Evolutionary conservation across 805 yeast species (phyloP).

Genomic region (Alloascoidea africana): DNA sequence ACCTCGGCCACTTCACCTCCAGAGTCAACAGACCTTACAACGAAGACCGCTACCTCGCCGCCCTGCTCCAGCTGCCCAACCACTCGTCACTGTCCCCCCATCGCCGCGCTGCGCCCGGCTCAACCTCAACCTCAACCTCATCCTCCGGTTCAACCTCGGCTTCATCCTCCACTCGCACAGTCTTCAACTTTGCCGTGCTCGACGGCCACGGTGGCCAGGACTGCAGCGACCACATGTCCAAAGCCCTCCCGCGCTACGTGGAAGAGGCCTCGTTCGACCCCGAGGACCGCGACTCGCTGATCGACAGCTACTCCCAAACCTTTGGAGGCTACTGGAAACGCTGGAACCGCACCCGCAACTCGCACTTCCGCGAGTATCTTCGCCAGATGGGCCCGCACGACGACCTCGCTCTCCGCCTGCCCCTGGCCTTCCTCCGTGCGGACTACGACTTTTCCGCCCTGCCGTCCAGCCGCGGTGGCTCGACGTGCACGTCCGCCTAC

Average conservation of each 20-base stretch:
- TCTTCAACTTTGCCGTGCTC: slow-evolving; percentile 62
- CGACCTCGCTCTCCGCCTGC: slow-evolving; percentile 45
- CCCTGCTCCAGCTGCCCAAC: slow-evolving; percentile 34
- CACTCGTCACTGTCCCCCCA: slow-evolving; percentile 12
- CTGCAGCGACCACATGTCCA: slow-evolving; percentile 46
- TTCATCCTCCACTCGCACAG: slow-evolving; percentile 14
- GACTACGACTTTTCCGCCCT: slow-evolving; percentile 36
- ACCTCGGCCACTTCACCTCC: slow-evolving; percentile 65
- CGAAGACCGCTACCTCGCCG: slow-evolving; percentile 69
- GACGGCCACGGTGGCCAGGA: slow-evolving; percentile 93
- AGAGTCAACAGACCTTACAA: slow-evolving; percentile 65
- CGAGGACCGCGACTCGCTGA: slow-evolving; percentile 25
- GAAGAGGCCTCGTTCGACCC: slow-evolving; percentile 25
- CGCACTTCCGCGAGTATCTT: slow-evolving; percentile 19
- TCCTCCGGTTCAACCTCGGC: neutral
- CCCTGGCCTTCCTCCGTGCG: slow-evolving; percentile 46
- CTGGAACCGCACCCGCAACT: slow-evolving; percentile 35
- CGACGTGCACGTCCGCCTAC: slow-evolving; percentile 57
- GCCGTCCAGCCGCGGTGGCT: slow-evolving; percentile 30
- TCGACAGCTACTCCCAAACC: slow-evolving; percentile 36
- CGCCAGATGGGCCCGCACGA: slow-evolving; percentile 22
- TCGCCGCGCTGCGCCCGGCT: neutral
- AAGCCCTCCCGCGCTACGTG: slow-evolving; percentile 35
- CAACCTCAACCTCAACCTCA: slow-evolving; percentile 8
- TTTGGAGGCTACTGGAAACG: slow-evolving; percentile 82